These are phyloP conservation scores for Schizophyllum commune DNA, from an alignment of 1,284 basidiomycete genomes.

Conservation along the genomic window DNA sequence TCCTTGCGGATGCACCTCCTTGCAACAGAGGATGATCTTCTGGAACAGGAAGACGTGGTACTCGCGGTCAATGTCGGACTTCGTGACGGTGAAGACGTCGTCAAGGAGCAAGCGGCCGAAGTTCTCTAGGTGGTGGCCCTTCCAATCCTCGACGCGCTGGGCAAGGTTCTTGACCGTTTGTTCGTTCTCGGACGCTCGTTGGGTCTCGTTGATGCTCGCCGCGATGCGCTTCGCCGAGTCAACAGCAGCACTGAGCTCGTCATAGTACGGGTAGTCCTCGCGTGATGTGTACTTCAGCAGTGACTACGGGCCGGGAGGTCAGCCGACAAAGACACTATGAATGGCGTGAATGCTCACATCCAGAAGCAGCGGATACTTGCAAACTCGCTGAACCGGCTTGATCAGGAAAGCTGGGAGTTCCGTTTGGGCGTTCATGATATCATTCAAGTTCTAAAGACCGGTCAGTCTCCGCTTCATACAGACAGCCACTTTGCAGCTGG, in stretches of 20 bases:
- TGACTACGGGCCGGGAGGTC: constrained; percentile 35
- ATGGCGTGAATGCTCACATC: constrained; percentile 45
- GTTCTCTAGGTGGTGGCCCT: constrained; percentile 90
- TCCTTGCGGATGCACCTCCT: constrained; percentile 57
- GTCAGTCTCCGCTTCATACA: constrained; percentile 9
- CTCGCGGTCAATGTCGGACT: constrained; percentile 93
- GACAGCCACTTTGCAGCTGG: neutral
- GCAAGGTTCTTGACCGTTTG: constrained; percentile 88
- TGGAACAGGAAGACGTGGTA: constrained; percentile 99
- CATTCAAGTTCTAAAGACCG: constrained; percentile 55
- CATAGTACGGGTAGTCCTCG: constrained; percentile 63
- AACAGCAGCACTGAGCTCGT: constrained; percentile 80
- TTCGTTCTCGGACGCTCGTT: constrained; percentile 80
- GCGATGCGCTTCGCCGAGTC: constrained; percentile 90
- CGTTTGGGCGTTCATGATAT: constrained; percentile 74
- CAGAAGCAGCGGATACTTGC: constrained; percentile 88
- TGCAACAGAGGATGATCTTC: constrained; percentile 98
- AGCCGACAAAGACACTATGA: constrained; percentile 8
- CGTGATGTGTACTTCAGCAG: constrained; percentile 70
- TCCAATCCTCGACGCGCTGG: constrained; percentile 95
- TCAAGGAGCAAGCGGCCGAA: constrained; percentile 93
- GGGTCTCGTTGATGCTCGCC: constrained; percentile 93
- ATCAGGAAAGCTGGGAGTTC: constrained; percentile 91
- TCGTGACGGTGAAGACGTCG: constrained; percentile 94
- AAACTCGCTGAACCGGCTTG: constrained; percentile 86